Evolutionary conservation across 1,284 basidiomycete genomes (phyloP).

Genomic region (Trichosporon sp.): DNA sequence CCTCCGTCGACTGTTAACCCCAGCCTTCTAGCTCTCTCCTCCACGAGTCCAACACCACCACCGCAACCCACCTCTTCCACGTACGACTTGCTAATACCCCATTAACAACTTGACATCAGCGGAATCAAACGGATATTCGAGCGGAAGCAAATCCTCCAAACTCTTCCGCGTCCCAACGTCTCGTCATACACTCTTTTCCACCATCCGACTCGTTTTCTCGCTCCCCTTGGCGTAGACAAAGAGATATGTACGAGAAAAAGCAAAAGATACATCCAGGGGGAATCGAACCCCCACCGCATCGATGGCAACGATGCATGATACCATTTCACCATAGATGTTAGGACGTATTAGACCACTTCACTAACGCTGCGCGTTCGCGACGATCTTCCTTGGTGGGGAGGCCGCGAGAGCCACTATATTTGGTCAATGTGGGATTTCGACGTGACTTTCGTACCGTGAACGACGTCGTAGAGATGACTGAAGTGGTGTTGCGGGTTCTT

Average conservation of each 20-base stretch:
- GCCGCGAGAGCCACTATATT: neutral
- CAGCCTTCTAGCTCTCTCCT: too few species aligned
- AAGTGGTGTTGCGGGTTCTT: too few species aligned
- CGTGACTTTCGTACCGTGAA: too few species aligned
- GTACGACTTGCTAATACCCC: too few species aligned
- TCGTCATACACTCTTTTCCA: neutral
- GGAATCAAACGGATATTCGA: neutral
- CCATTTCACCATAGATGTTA: slow-evolving; percentile 14
- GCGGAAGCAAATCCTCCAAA: neutral
- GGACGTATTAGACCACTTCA: neutral
- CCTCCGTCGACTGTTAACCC: too few species aligned
- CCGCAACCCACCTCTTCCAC: too few species aligned
- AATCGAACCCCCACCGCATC: slow-evolving; percentile 14
- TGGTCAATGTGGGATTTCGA: too few species aligned
- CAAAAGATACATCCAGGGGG: slow-evolving; percentile 15
- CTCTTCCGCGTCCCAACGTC: neutral
- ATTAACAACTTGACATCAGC: neutral
- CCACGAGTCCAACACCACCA: too few species aligned
- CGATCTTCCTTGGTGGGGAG: neutral
- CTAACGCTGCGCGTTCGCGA: neutral
- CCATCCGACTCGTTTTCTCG: neutral
- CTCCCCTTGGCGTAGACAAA: neutral
- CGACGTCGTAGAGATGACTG: too few species aligned
- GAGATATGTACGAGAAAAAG: neutral
- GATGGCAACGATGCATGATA: slow-evolving; percentile 15